These are phyloP conservation scores for Astrothelium subdiscretum DNA, from an alignment of 495 filamentous ascomycete genomes.

Conservation along the genomic window DNA sequence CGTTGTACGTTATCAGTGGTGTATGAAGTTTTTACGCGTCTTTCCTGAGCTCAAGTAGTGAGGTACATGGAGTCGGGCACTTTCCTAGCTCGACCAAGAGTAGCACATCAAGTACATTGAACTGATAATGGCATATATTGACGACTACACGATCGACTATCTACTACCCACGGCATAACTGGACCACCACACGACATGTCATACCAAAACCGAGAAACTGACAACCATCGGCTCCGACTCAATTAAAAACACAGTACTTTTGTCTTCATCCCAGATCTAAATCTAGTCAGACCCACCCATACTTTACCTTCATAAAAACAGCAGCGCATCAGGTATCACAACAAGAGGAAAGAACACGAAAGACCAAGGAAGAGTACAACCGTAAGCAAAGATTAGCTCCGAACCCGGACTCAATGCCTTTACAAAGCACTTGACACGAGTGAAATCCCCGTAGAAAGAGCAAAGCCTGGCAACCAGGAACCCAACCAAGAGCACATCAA, in stretches of 20 bases:
- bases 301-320: background rate
- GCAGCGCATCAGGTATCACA: background rate
- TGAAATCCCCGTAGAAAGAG: no score
- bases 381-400: background rate
- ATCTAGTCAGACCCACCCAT: background rate
- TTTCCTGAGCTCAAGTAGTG: no score
- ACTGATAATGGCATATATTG: background rate
- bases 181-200: background rate
- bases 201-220: background rate
- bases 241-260: background rate
- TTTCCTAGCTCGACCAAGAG: no score
- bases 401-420: no score
- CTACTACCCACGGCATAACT: no score
- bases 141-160: background rate
- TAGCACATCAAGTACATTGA: no score
- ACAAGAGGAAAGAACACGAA: background rate
- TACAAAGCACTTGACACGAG: no score
- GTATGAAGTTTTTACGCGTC: no score
- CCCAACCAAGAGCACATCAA: background rate
- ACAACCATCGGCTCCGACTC: background rate
- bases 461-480: no score
- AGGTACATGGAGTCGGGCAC: no score
- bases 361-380: background rate
- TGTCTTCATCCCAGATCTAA: slow-evolving; percentile 3
- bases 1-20: no score